These are phyloP conservation scores for Collybia mongolica DNA, from an alignment of 768 basidiomycete species.

Conservation along the genomic window DNA sequence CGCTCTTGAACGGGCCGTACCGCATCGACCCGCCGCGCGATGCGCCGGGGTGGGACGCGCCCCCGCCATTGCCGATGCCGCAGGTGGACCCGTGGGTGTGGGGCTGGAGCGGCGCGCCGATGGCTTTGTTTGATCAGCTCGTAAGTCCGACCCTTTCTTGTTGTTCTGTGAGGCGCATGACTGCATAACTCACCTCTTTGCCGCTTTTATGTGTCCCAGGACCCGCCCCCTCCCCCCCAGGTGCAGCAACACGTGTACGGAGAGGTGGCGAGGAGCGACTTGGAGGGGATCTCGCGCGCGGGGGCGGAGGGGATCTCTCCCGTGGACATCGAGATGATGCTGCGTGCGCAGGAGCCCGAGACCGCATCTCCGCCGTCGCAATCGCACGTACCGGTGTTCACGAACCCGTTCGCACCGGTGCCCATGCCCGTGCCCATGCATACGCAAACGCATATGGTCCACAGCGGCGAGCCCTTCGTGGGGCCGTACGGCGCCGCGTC, in stretches of 20 bases:
- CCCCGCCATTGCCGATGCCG: constrained; percentile 5
- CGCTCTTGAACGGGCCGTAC: constrained; percentile 13
- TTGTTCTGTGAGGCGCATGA: no score
- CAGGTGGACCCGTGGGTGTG: constrained; percentile 2
- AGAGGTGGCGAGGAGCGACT: not conserved
- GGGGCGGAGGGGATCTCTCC: not conserved
- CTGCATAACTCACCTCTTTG: no score
- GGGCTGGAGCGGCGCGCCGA: not conserved
- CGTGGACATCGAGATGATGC: not conserved
- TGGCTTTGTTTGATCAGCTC: not conserved
- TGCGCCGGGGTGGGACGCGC: constrained; percentile 16
- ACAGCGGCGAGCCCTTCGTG: not conserved
- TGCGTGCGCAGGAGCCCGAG: not conserved
- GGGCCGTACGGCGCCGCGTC: not conserved
- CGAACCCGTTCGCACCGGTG: not conserved
- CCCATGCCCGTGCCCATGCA: no score
- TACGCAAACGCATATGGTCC: not conserved
- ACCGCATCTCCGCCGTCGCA: not conserved
- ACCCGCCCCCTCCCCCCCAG: no score
- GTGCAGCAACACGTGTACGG: not conserved
- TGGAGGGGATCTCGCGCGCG: not conserved
- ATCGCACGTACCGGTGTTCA: not conserved
- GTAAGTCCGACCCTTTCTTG: no score
- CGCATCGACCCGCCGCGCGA: constrained; percentile 10
- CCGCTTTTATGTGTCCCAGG: no score